phyloP scores from a whole-genome alignment of 1,284 basidiomycete species.

The Pseudozyma sp. region DNA sequence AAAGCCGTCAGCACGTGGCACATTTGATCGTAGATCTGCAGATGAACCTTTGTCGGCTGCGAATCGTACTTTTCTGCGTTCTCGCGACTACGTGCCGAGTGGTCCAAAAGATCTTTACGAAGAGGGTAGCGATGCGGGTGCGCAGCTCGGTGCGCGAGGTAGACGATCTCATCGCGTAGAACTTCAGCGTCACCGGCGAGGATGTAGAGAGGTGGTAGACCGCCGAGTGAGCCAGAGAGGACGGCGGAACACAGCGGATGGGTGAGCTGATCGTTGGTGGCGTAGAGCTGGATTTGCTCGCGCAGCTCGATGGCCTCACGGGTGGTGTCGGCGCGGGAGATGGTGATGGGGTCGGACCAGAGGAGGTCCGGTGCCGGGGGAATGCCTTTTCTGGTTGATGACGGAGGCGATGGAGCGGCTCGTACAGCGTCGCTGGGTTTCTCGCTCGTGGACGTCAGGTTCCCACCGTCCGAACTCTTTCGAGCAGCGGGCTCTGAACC shows the following conservation, averaged over 20 bases:
- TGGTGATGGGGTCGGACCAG: constrained; percentile 50
- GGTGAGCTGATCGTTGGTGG: constrained; percentile 82
- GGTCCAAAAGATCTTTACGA: constrained; percentile 73
- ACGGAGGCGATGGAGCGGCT: neutral
- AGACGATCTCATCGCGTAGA: constrained; percentile 87
- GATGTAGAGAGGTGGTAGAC: constrained; percentile 86
- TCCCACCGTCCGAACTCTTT: constrained; percentile 24
- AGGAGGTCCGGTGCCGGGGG: constrained; percentile 50
- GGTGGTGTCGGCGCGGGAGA: constrained; percentile 24
- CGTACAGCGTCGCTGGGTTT: neutral
- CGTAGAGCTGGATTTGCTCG: constrained; percentile 86
- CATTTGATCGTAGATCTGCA: constrained; percentile 75
- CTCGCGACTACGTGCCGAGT: constrained; percentile 69
- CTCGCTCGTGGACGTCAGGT: neutral
- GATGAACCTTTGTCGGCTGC: constrained; percentile 85
- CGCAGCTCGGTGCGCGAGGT: constrained; percentile 86
- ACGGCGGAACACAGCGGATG: constrained; percentile 88
- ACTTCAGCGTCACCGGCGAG: constrained; percentile 89
- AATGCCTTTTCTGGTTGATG: constrained; percentile 6
- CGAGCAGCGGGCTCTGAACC: constrained; percentile 29
- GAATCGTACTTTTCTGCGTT: constrained; percentile 69
- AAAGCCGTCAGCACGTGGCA: constrained; percentile 72
- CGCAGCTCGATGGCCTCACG: constrained; percentile 47
- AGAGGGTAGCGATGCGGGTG: constrained; percentile 81
- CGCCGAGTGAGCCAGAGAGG: constrained; percentile 82